Conservation (phyloP, 2,329 filamentous ascomycete genomes). For the Dothistroma pini region DNA sequence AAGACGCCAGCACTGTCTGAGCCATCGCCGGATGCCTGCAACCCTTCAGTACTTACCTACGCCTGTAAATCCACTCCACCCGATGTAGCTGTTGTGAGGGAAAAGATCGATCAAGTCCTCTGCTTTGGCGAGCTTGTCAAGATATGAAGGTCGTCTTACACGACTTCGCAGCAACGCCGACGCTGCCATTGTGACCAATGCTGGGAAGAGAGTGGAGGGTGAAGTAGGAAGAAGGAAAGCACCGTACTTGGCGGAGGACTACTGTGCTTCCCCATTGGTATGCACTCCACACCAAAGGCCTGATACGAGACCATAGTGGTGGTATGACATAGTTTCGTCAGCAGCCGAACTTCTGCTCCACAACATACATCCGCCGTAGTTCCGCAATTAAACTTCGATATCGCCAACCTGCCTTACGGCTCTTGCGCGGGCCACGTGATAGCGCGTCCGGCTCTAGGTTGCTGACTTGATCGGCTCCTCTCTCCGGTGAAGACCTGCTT, state of each 20-base stretch:
- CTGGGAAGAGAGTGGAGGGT: neutral
- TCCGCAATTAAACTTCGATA: neutral
- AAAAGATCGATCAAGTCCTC: slow-evolving; percentile 79
- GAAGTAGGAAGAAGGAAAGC: neutral
- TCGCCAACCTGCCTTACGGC: too few relatives aligned
- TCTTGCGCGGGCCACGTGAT: neutral
- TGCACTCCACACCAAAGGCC: neutral
- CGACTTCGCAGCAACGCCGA: slow-evolving; percentile 70
- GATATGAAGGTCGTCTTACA: slow-evolving; percentile 69
- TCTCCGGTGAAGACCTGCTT: neutral
- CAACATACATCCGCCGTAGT: neutral
- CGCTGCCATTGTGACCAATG: slow-evolving; percentile 22
- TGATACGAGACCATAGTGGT: neutral
- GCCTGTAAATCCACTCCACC: slow-evolving; percentile 88
- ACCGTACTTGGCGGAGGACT: neutral
- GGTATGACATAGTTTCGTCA: neutral
- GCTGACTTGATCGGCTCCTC: neutral
- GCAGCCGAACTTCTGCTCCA: neutral
- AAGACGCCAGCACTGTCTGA: too few relatives aligned
- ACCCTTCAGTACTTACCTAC: slow-evolving; percentile 43
- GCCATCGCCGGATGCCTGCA: too few relatives aligned
- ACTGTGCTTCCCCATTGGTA: neutral
- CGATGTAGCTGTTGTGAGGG: slow-evolving; percentile 79
- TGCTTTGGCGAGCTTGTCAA: slow-evolving; percentile 74
- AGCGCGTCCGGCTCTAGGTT: neutral